Conservation (phyloP, 2,329 filamentous ascomycete species). For the Botrytis porri region DNA sequence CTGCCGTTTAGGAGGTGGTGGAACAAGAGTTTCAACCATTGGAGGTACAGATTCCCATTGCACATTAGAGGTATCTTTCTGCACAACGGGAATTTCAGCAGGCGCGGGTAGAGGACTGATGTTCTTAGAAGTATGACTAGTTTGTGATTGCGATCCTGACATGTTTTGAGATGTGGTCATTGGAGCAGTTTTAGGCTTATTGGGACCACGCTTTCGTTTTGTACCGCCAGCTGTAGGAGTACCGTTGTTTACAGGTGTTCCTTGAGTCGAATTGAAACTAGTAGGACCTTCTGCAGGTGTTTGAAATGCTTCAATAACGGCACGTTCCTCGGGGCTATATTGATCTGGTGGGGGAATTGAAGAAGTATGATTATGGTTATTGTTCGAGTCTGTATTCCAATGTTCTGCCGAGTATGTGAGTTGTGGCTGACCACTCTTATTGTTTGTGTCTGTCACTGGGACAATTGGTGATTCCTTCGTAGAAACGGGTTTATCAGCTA, state of each 20-base stretch:
- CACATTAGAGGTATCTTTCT: slow-evolving; percentile 27
- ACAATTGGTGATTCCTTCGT: slow-evolving; percentile 20
- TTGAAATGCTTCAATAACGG: slow-evolving; percentile 38
- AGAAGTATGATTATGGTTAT: slow-evolving; percentile 20
- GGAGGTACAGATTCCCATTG: slow-evolving; percentile 32
- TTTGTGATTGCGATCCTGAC: slow-evolving; percentile 20
- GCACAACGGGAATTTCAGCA: slow-evolving; percentile 24
- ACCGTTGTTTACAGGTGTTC: slow-evolving; percentile 26
- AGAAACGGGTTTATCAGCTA: slow-evolving; percentile 21
- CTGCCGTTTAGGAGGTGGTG: slow-evolving; percentile 42
- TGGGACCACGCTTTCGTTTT: slow-evolving; percentile 34
- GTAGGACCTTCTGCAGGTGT: slow-evolving; percentile 22
- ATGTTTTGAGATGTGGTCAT: slow-evolving; percentile 20
- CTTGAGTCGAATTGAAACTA: slow-evolving; percentile 25
- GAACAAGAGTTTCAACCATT: slow-evolving; percentile 30
- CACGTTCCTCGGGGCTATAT: slow-evolving; percentile 37
- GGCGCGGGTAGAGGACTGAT: slow-evolving; percentile 20
- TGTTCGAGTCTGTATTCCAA: slow-evolving; percentile 29
- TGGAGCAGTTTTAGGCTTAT: slow-evolving; percentile 30
- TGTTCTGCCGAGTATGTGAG: slow-evolving; percentile 29
- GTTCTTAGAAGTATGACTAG: slow-evolving; percentile 11
- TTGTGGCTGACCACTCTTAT: slow-evolving; percentile 24
- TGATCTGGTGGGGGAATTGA: slow-evolving; percentile 27
- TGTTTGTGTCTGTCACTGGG: slow-evolving; percentile 38
- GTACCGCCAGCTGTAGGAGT: slow-evolving; percentile 24